These are phyloP conservation scores for Aspergillus pseudoglaucus DNA, from an alignment of 2,329 filamentous ascomycete genomes.

Conservation along the genomic window DNA sequence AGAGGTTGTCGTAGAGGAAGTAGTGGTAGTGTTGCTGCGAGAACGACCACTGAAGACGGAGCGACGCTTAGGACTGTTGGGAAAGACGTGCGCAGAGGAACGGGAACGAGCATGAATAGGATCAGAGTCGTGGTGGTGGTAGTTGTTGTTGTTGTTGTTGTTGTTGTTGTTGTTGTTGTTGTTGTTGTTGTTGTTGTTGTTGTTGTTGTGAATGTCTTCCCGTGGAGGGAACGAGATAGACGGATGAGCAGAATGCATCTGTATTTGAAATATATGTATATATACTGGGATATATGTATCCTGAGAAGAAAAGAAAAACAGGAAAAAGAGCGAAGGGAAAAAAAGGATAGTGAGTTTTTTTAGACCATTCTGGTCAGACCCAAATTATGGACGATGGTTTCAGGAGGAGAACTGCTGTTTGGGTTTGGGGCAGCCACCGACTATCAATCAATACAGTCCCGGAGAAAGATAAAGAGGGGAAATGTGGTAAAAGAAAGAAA, in stretches of 20 bases:
- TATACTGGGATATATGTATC: not conserved
- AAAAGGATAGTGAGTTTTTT: not conserved
- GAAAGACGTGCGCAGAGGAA: conserved; percentile 29
- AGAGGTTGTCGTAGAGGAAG: conserved; percentile 42
- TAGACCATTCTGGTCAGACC: conserved; percentile 1
- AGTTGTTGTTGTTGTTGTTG: not conserved
- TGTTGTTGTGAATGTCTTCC: not conserved
- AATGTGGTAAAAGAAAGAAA: not conserved
- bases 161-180: not conserved
- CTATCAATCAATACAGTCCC: not conserved
- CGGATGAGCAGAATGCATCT: conserved; percentile 5
- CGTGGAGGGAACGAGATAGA: not conserved
- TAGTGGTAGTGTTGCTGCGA: conserved; percentile 45
- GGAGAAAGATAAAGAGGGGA: conserved; percentile 4
- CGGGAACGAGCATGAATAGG: conserved; percentile 30
- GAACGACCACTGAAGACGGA: conserved; percentile 37
- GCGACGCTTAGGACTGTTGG: conserved; percentile 33
- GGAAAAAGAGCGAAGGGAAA: not conserved
- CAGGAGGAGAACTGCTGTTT: conserved; percentile 4
- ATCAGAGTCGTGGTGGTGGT: conserved; percentile 10
- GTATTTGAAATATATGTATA: not conserved
- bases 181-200: not conserved
- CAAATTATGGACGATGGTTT: not conserved
- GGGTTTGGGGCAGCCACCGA: conserved; percentile 1
- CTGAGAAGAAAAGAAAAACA: not conserved